These are phyloP conservation scores for Saussurea involucrata DNA, from an alignment of 129 eudicot species.

Conservation along the genomic window DNA sequence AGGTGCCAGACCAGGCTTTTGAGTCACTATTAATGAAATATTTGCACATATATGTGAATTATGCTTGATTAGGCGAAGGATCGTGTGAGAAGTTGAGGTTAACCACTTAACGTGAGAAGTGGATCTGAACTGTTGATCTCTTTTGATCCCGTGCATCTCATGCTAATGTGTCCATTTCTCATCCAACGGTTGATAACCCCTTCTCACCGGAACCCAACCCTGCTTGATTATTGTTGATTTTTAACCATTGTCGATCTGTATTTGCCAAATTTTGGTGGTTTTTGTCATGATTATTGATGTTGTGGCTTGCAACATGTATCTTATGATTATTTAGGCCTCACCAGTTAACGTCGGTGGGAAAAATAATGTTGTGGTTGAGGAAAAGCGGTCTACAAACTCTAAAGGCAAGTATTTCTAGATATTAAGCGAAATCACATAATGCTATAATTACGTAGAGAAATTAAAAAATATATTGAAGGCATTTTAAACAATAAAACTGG, in stretches of 20 bases:
- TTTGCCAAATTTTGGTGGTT: neutral
- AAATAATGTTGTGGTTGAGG: slow-evolving; percentile 68
- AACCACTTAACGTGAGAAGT: too few relatives aligned
- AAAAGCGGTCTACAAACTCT: slow-evolving; percentile 73
- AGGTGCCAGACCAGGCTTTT: too few relatives aligned
- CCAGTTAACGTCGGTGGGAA: slow-evolving; percentile 61
- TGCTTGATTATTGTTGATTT: neutral
- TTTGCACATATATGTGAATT: neutral
- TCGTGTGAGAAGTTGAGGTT: too few relatives aligned
- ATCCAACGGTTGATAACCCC: too few relatives aligned
- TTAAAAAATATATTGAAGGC: neutral
- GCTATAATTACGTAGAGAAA: neutral
- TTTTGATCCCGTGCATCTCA: too few relatives aligned
- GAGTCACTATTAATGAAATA: neutral
- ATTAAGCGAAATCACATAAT: neutral
- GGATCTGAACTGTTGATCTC: too few relatives aligned
- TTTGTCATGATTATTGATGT: neutral
- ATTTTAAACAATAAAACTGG: neutral
- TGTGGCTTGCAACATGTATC: neutral
- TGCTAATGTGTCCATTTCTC: too few relatives aligned
- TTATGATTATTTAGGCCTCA: slow-evolving; percentile 65
- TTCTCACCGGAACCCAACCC: too few relatives aligned
- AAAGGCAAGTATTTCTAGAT: slow-evolving; percentile 47
- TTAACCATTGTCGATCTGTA: neutral
- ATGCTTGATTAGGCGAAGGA: too few relatives aligned